Evolutionary conservation across 306 rosid genomes (phyloP), one percentile per base, ranked within the genome.

Genomic region (Sechiopsis laciniata): DNA sequence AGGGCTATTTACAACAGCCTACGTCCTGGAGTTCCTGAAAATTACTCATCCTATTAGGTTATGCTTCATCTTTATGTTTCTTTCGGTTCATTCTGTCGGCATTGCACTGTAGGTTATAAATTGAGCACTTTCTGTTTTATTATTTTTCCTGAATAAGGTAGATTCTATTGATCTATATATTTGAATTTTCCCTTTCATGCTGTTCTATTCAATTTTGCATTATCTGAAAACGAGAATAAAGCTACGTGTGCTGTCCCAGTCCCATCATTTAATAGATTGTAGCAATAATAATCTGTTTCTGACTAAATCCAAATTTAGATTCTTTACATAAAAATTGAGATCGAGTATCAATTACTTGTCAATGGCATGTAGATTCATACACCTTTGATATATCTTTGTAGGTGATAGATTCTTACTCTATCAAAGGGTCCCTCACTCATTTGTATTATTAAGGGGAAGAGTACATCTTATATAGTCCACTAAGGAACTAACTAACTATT

Each of bases 11-110:
- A 83, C 50, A 91, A 88, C 74, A 81, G 32, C 79, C 74, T 91
- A 79, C 83, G 89, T 87, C 96, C 96, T 7, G 90, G 92, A 68
- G 87, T 87, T 51, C 83, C 82, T 61, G 91, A 90, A 82, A 82
- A 78, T 79, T 89, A 95, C 80, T 82, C 97, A 37, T 20, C 88
- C 86, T 91, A 95, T 81, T 95, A 84, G 87, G 71, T 77, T 40
- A 74, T 48, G 72, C 21, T 74, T 73, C 63, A 53, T 55, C 50
- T 53, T 71, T 32, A 54, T 69, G 22, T 69, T 3, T 69, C 58
- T 69, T 51, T 69, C 58, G 22, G 74, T 50, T 51, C 12, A 26
- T 54, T 70, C 8, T 51, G 74, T 70, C 60, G 74, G 74, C 74
- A 24, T 70, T 70, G 74, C 37, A 50, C 60, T 2, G 46, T 70